A percentile compares a stretch with the other conserved stretches of the same genome.
phyloP scores from a whole-genome alignment of 2,329 filamentous ascomycete genomes.

The Fusarium lyarnte region DNA sequence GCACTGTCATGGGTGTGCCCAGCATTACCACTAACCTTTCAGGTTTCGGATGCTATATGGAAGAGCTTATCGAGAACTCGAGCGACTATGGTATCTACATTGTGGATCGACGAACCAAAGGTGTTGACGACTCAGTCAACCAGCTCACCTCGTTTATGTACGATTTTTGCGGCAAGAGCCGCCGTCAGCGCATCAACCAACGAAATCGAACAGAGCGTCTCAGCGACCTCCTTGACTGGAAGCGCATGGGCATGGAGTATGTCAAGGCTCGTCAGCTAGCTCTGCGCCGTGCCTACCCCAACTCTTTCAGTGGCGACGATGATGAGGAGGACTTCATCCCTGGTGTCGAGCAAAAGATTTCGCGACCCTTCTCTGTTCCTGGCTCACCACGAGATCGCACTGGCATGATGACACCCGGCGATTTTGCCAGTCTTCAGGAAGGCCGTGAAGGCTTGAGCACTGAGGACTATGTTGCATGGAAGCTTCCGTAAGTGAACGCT shows the following conservation, averaged over 20 bases:
- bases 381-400: slow-evolving; percentile 90
- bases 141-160: slow-evolving; percentile 89
- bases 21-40: slow-evolving; percentile 98
- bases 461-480: slow-evolving; percentile 98
- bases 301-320: slow-evolving; percentile 82
- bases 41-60: slow-evolving; percentile 99
- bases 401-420: slow-evolving; percentile 99
- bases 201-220: slow-evolving; percentile 95
- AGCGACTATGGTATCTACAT: slow-evolving; percentile 99
- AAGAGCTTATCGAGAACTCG: slow-evolving; percentile 97
- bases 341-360: slow-evolving; percentile 93
- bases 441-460: slow-evolving; percentile 91
- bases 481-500: slow-evolving; percentile 81
- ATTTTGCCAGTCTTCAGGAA: slow-evolving; percentile 96
- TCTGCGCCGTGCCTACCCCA: slow-evolving; percentile 88
- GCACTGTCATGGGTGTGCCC: slow-evolving; percentile 98
- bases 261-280: slow-evolving; percentile 96
- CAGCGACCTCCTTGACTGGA: slow-evolving; percentile 97
- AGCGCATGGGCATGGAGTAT: slow-evolving; percentile 99
- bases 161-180: slow-evolving; percentile 92
- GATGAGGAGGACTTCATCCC: slow-evolving; percentile 91
- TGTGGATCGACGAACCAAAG: slow-evolving; percentile 93
- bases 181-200: slow-evolving; percentile 97
- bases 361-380: slow-evolving; percentile 90
- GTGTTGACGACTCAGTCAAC: slow-evolving; percentile 96